Conservation (phyloP, 108 stramenopile genomes). For the Pelagomonas calceolata region DNA sequence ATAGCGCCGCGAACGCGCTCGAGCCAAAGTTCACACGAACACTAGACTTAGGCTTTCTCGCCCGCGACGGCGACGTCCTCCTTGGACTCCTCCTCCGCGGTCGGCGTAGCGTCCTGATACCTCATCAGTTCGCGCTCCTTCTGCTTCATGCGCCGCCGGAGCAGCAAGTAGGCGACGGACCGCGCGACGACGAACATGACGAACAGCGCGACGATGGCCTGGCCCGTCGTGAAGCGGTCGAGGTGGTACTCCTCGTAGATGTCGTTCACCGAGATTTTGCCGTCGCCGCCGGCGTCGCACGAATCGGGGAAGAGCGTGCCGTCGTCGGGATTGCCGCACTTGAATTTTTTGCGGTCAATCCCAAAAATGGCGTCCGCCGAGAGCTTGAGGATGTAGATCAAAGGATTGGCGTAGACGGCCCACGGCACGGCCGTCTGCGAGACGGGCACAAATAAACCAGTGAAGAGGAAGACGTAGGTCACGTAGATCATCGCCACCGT, state of each 20-base stretch:
- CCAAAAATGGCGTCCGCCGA: neutral
- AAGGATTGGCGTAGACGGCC: neutral
- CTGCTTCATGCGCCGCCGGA: neutral
- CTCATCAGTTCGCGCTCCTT: too few relatives aligned
- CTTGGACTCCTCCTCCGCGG: too few relatives aligned
- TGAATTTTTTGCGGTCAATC: neutral
- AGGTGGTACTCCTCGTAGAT: neutral
- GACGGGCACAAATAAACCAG: neutral
- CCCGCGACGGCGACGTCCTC: too few relatives aligned
- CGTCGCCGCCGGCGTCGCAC: neutral
- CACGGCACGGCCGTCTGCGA: neutral
- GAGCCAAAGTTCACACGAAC: too few relatives aligned
- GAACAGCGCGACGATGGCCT: neutral
- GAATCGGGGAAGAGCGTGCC: neutral
- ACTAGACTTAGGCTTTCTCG: too few relatives aligned
- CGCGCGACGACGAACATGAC: neutral
- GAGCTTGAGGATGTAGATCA: neutral
- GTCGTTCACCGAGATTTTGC: neutral
- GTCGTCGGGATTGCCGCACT: neutral
- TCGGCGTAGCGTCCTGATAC: too few relatives aligned
- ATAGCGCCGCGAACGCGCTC: too few relatives aligned
- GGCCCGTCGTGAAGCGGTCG: neutral
- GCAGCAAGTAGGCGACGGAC: neutral
- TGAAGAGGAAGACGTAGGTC: conserved; percentile 1
- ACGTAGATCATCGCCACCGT: neutral